Evolutionary conservation across 805 yeast species (phyloP), one percentile per base, ranked within the genome.

Genomic region (Candida ponderosae): DNA sequence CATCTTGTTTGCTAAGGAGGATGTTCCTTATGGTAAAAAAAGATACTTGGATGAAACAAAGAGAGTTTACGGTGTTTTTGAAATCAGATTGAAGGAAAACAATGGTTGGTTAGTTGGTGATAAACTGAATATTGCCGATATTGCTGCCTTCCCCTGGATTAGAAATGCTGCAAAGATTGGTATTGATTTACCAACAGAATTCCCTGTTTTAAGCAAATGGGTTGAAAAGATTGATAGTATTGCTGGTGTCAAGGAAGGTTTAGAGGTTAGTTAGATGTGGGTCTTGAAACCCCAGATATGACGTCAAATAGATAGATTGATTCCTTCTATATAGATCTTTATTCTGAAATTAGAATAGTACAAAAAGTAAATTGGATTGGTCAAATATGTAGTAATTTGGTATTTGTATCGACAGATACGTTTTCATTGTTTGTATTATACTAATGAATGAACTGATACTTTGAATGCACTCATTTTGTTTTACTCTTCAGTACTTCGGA

Each of bases 101-200:
- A 58, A 60, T 21, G 81, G 80, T 2, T 81, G 59, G 57, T 58
- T 79, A 19, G 84, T 76, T 36, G 82, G 84, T 32, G 72, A 72
- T 43, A 74, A 70, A 36, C 48, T 78, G 34, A 63, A 78, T 13
- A 66, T 75, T 44, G 83, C 83, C 5, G 90, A 81, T 54, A 54
- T 76, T 32, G 63, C 66, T 10, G 53, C 65, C 5, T 64, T 57
- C 42, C 66, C 74, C 3, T 76, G 81, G 82, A 59, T 68, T 21
- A 44, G 38, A 20, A 26, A 20, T 17, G 19, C 38, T 33, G 34
- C 16, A 0, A 5, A 13, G 6, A 21, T 43, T 18, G 48, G 50
- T 3, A 56, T 69, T 37, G 68, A 63, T 35, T 31, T 63, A 15
- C 27, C 27, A 9, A 46, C 50, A 0, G 53, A 63, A 27, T 70